Percentiles rank a stretch among this genome's conserved stretches.
Evolutionary conservation across 495 filamentous ascomycete species (phyloP).

Genomic region (Aspergillus homomorphus): DNA sequence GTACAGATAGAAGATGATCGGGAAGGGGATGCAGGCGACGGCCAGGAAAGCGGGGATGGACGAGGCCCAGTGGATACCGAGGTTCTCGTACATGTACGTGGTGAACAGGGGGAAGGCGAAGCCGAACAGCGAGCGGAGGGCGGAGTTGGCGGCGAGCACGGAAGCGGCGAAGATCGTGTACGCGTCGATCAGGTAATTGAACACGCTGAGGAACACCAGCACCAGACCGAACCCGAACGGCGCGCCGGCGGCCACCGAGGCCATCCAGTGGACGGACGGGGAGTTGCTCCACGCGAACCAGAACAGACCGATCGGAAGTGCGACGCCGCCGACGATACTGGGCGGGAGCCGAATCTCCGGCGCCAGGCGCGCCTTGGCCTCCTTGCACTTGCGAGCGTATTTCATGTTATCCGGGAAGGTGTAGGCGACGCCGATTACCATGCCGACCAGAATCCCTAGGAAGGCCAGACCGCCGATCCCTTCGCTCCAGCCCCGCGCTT

Average conservation of each 20-base stretch:
- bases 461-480: slow-evolving; percentile 2
- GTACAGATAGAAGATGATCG: slow-evolving; percentile 1
- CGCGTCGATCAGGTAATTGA: slow-evolving; percentile 6
- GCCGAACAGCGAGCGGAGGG: slow-evolving; percentile 3
- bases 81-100: slow-evolving; percentile 2
- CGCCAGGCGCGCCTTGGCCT: background rate
- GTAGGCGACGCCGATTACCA: background rate
- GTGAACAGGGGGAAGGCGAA: slow-evolving; percentile 3
- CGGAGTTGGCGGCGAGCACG: slow-evolving; percentile 1
- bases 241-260: background rate
- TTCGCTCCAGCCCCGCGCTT: slow-evolving; percentile 1
- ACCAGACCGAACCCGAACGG: slow-evolving; percentile 2
- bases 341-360: background rate
- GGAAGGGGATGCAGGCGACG: background rate
- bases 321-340: background rate
- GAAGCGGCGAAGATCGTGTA: slow-evolving; percentile 3
- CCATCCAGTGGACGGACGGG: slow-evolving; percentile 5
- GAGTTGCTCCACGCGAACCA: slow-evolving; percentile 5
- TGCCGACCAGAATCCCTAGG: background rate
- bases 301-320: background rate
- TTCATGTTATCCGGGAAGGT: slow-evolving; percentile 1
- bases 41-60: slow-evolving; percentile 3
- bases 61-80: slow-evolving; percentile 5
- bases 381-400: background rate
- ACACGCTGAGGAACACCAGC: background rate